Percentiles rank a stretch among this genome's conserved stretches.
Conservation (phyloP, 345 rosid species). For the Rhizophora mangle region DNA sequence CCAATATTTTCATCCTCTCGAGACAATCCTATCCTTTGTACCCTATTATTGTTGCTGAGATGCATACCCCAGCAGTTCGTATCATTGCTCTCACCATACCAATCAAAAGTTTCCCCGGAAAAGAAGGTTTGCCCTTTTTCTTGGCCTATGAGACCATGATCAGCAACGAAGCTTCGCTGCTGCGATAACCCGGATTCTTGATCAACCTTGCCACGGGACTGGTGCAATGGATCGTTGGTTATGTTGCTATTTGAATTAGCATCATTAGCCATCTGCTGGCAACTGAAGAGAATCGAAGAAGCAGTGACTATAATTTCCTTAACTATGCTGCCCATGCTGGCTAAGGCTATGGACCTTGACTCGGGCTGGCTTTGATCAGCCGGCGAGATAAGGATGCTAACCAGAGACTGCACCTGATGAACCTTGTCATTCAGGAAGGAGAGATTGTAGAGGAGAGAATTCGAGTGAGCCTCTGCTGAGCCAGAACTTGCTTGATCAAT, state of each 20-base stretch:
- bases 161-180: slow-evolving; percentile 11
- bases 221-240: slow-evolving; percentile 10
- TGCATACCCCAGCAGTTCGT: background rate
- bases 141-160: slow-evolving; percentile 9
- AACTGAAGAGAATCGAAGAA: slow-evolving; percentile 59
- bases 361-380: slow-evolving; percentile 28
- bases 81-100: slow-evolving; percentile 30
- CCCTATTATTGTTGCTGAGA: slow-evolving; percentile 6
- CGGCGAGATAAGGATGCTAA: slow-evolving; percentile 38
- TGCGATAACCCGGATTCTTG: slow-evolving; percentile 6
- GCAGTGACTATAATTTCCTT: slow-evolving; percentile 63
- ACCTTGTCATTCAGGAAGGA: slow-evolving; percentile 62
- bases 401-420: slow-evolving; percentile 55
- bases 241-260: slow-evolving; percentile 4
- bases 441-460: slow-evolving; percentile 53
- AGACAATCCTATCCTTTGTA: slow-evolving; percentile 11
- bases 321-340: slow-evolving; percentile 45
- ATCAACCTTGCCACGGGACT: background rate
- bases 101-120: slow-evolving; percentile 20
- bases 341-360: slow-evolving; percentile 43
- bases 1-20: background rate
- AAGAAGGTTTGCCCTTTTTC: slow-evolving; percentile 33
- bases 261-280: slow-evolving; percentile 51
- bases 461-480: slow-evolving; percentile 23
- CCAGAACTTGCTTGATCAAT: slow-evolving; percentile 14